phyloP scores from a whole-genome alignment of 148 eudicot genomes.

The Polygonum aviculare region DNA sequence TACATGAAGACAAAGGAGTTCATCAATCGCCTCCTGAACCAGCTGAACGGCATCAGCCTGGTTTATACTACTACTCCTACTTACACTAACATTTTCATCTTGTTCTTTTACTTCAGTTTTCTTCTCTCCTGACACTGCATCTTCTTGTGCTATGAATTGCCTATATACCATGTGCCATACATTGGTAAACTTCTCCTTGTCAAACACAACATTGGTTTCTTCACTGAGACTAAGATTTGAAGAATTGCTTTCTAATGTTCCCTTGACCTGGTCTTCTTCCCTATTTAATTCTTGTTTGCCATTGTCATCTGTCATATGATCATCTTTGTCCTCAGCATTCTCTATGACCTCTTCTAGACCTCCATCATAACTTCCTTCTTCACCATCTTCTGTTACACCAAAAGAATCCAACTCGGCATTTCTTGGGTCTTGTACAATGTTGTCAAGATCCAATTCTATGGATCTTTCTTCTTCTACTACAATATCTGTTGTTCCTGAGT shows the following conservation, averaged over 20 bases:
- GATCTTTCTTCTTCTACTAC: constrained; percentile 2
- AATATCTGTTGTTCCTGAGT: not conserved
- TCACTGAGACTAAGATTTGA: constrained; percentile 4
- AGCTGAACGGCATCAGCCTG: constrained; percentile 62
- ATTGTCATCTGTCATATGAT: not conserved
- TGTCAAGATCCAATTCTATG: not conserved
- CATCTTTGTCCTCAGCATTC: not conserved
- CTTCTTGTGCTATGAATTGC: constrained; percentile 4
- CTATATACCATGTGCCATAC: constrained; percentile 10
- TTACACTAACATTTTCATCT: not conserved
- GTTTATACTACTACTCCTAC: constrained; percentile 14
- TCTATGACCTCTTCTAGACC: no score
- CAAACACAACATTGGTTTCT: constrained; percentile 18
- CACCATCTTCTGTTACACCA: not conserved
- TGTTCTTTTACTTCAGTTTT: not conserved
- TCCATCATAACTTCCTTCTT: not conserved
- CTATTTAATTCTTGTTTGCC: not conserved
- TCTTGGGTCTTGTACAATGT: not conserved
- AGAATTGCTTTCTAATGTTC: constrained; percentile 15
- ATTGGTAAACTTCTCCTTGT: constrained; percentile 37
- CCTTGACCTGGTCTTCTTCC: constrained; percentile 4
- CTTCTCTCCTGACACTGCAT: not conserved
- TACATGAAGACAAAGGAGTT: constrained; percentile 69
- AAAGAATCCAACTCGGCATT: not conserved
- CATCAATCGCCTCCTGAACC: constrained; percentile 78